Evolutionary conservation across 108 stramenopile species (phyloP).

Genomic region (Nitzschia palea): DNA sequence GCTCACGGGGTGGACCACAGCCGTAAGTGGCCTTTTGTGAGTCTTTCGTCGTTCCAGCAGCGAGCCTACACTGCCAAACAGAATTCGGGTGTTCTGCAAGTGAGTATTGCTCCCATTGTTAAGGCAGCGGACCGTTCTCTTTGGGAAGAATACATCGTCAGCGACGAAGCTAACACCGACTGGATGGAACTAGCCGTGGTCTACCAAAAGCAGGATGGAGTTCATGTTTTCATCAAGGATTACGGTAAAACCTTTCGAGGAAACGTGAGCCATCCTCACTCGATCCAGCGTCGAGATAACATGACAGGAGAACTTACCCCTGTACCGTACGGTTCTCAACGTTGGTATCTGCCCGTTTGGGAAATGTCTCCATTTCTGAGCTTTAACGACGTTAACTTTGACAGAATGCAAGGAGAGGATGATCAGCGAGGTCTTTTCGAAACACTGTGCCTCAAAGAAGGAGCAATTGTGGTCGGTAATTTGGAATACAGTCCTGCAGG

Average conservation of each 20-base stretch:
- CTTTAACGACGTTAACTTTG: slow-evolving; percentile 14
- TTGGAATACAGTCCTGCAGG: neutral
- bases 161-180: slow-evolving; percentile 5
- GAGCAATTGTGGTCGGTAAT: slow-evolving; percentile 7
- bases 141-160: slow-evolving; percentile 23
- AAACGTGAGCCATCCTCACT: neutral
- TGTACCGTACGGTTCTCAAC: neutral
- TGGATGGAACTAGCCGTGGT: slow-evolving; percentile 8
- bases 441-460: neutral
- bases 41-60: slow-evolving; percentile 20
- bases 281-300: neutral
- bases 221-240: neutral
- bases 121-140: neutral
- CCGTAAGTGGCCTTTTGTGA: slow-evolving; percentile 25
- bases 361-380: slow-evolving; percentile 13
- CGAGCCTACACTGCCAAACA: slow-evolving; percentile 6
- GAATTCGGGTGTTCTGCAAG: slow-evolving; percentile 5
- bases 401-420: neutral
- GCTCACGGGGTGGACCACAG: slow-evolving; percentile 25
- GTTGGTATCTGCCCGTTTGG: slow-evolving; percentile 5
- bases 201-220: slow-evolving; percentile 2
- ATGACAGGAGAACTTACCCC: neutral
- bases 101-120: slow-evolving; percentile 15
- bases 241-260: neutral
- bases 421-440: neutral